Base-by-base conservation (phyloP, 441 rosid genomes). In the Gossypium davidsonii region DNA sequence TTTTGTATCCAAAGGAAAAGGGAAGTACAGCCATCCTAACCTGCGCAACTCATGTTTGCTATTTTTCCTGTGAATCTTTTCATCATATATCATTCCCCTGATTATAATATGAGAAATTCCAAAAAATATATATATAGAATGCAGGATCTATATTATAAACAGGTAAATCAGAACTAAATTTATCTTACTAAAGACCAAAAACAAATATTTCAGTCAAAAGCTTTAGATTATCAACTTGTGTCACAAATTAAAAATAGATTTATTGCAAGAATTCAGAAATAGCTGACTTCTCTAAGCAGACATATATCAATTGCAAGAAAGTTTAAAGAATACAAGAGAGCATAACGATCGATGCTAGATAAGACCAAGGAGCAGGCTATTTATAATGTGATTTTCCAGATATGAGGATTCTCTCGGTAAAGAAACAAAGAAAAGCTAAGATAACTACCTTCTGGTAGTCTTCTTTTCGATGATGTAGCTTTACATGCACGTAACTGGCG, bases 401-500 rank as follows among this genome's bases (percentile, higher is more conserved):
- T 60, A 71, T 46, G 14, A 57, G 20, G 67, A 44, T 58, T 61
- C 63, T 15, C 17, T 56, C 14, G 56, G 49, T 48, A 31, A 61
- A 61, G 46, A 21, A 14, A 51, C 18, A 72, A 46, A 25, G 48
- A 61, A 60, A 37, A 75, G 74, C 68, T 72, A 67, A 58, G 58
- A 78, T 52, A 74, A 78, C 59, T 85, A 95, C 98, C 97, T 71
- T 88, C 98, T 59, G 80, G 37, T 25, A 39, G 73, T 80, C 87
- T 89, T 82, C 83, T 89, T 83, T 87, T 90, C 2, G 85, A 83
- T 62, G 85, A 79, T 11, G 84, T 78, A 55, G 90, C 92, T 81
- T 85, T 95, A 79, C 92, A 90, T 74, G 94, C 96, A 23, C 97
- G 98, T 83, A 95, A 77, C 78, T 90, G 97, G 72, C 98, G 97